These are phyloP conservation scores for Phytophthora vignae DNA, from an alignment of 352 stramenopile genomes.

Conservation along the genomic window DNA sequence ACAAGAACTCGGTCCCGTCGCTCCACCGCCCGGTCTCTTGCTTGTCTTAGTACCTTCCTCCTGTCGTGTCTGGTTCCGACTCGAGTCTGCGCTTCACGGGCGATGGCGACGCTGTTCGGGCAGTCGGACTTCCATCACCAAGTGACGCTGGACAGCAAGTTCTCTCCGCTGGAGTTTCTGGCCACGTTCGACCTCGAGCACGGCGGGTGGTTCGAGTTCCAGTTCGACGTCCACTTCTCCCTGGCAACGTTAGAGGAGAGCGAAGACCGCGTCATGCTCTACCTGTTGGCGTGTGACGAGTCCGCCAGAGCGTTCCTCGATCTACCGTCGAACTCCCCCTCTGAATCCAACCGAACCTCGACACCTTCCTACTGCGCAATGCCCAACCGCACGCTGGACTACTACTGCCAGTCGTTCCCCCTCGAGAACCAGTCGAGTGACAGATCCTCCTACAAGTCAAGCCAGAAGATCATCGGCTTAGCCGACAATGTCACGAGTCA, in stretches of 20 bases:
- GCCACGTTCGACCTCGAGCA: conserved; percentile 44
- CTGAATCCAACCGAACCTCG: neutral
- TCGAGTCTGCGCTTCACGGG: conserved; percentile 5
- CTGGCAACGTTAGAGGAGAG: conserved; percentile 36
- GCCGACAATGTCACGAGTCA: conserved; percentile 16
- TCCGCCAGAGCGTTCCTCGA: conserved; percentile 23
- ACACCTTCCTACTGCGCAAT: conserved; percentile 54
- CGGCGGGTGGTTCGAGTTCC: conserved; percentile 33
- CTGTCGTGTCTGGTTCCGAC: neutral
- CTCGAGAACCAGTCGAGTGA: conserved; percentile 43
- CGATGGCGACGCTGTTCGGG: conserved; percentile 23
- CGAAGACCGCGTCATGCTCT: conserved; percentile 52
- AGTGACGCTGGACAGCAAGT: conserved; percentile 25
- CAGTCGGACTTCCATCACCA: conserved; percentile 24
- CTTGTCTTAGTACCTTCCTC: neutral
- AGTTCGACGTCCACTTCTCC: conserved; percentile 43
- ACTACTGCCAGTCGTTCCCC: conserved; percentile 58
- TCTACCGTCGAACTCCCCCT: conserved; percentile 5
- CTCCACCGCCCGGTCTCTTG: neutral
- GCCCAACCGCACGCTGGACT: conserved; percentile 52
- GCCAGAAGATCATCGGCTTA: conserved; percentile 26
- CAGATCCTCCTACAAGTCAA: conserved; percentile 43
- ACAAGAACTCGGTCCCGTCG: neutral
- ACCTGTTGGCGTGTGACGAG: conserved; percentile 60
- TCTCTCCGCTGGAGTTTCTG: conserved; percentile 33